Percentiles rank a stretch among this genome's conserved stretches.
Conservation (phyloP, 2,329 filamentous ascomycete species). For the Xylariales sp. region DNA sequence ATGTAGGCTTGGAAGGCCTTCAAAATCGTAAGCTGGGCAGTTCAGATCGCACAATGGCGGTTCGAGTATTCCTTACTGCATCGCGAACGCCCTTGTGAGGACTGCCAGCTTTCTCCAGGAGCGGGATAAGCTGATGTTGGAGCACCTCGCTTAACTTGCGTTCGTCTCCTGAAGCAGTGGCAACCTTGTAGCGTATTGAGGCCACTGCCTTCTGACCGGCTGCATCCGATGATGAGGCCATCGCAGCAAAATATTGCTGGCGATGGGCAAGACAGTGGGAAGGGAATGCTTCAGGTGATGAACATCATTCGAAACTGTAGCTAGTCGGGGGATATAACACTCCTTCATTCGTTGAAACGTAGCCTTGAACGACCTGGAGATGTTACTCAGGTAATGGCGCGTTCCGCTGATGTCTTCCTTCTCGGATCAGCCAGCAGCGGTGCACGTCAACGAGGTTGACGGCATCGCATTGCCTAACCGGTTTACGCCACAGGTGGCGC, state of each 20-base stretch:
- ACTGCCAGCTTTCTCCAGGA: constrained; percentile 83
- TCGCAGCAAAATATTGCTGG: constrained; percentile 10
- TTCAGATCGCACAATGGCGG: too few species aligned
- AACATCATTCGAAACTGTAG: too few species aligned
- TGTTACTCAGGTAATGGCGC: too few species aligned
- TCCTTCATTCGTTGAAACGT: too few species aligned
- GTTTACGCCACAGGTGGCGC: constrained; percentile 4
- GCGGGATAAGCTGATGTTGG: constrained; percentile 71
- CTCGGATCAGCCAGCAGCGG: constrained; percentile 6
- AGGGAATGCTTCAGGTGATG: background rate
- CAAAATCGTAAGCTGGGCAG: too few species aligned
- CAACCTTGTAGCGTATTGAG: constrained; percentile 28
- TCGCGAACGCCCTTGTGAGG: constrained; percentile 72
- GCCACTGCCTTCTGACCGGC: constrained; percentile 28
- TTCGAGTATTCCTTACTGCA: constrained; percentile 24
- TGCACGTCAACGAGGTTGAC: constrained; percentile 2
- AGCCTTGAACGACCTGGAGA: too few species aligned
- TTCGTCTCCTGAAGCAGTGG: constrained; percentile 64
- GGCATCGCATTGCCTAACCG: background rate
- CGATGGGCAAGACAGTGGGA: background rate
- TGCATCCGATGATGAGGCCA: constrained; percentile 24
- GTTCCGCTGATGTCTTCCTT: too few species aligned
- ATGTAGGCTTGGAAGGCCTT: constrained; percentile 48
- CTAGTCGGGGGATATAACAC: too few species aligned
- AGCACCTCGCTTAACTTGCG: constrained; percentile 75